phyloP scores from a whole-genome alignment of 768 basidiomycete species.

The Tulasnella sp. region DNA sequence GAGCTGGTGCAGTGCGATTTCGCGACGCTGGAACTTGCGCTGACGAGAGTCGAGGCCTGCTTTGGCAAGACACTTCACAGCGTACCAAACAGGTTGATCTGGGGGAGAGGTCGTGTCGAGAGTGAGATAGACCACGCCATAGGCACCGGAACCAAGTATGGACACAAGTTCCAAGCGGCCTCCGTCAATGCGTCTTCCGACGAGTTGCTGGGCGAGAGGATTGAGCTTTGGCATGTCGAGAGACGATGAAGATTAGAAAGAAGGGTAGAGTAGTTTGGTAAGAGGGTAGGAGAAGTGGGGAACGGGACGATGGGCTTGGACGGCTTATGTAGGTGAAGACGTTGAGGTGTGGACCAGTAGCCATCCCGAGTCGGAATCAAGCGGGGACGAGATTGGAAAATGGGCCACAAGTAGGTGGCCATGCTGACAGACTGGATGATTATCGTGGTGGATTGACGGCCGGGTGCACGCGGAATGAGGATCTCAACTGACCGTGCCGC shows the following conservation, averaged over 20 bases:
- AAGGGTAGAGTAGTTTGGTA: not conserved
- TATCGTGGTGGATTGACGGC: no score
- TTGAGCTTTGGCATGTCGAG: slow-evolving; percentile 12
- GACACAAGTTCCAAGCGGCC: slow-evolving; percentile 71
- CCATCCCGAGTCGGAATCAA: no score
- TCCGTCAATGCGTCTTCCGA: slow-evolving; percentile 72
- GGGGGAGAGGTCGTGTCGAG: slow-evolving; percentile 42
- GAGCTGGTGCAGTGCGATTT: slow-evolving; percentile 41
- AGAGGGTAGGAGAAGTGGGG: not conserved
- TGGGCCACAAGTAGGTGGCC: no score
- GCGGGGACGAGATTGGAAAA: no score
- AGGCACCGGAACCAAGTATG: slow-evolving; percentile 85
- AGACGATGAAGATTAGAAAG: not conserved
- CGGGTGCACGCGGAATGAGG: no score
- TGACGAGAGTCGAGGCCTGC: slow-evolving; percentile 42
- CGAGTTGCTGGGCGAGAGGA: slow-evolving; percentile 23
- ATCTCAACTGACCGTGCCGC: no score
- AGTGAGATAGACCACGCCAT: slow-evolving; percentile 90
- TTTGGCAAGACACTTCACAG: slow-evolving; percentile 78
- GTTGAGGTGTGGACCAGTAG: not conserved
- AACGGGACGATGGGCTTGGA: not conserved
- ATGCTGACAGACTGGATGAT: no score
- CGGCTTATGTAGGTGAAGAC: not conserved
- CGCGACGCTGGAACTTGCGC: slow-evolving; percentile 58
- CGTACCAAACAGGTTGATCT: slow-evolving; percentile 42